phyloP scores from a whole-genome alignment of 345 rosid genomes.

The Citrus australasica region DNA sequence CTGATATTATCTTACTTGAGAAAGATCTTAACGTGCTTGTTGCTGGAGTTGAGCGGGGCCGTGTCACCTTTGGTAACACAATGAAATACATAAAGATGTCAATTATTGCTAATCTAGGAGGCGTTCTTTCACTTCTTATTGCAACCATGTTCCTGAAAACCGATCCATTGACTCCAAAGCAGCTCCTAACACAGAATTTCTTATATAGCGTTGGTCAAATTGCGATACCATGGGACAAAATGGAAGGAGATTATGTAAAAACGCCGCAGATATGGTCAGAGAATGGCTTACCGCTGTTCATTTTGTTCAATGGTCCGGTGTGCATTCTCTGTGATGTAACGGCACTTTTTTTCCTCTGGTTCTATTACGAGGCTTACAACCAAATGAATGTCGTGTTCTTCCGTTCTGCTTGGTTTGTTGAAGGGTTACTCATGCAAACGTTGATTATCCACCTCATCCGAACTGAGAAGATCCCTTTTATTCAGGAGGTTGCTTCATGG shows the following conservation, averaged over 20 bases:
- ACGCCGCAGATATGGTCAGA: conserved; percentile 49
- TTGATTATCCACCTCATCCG: conserved; percentile 61
- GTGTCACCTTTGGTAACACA: conserved; percentile 61
- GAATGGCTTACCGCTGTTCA: conserved; percentile 48
- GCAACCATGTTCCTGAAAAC: conserved; percentile 50
- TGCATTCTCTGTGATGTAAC: conserved; percentile 51
- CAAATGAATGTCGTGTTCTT: conserved; percentile 13
- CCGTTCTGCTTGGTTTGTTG: conserved; percentile 57
- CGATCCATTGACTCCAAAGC: conserved; percentile 60
- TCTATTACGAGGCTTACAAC: conserved; percentile 22
- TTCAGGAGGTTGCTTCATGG: conserved; percentile 62
- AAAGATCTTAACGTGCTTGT: conserved; percentile 69
- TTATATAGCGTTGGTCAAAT: conserved; percentile 55
- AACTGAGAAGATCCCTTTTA: conserved; percentile 60
- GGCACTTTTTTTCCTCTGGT: conserved; percentile 40
- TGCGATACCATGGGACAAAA: conserved; percentile 69
- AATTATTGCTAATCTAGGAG: conserved; percentile 61
- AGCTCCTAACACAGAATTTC: conserved; percentile 65
- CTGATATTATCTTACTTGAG: conserved; percentile 68
- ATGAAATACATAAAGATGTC: conserved; percentile 74
- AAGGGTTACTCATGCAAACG: conserved; percentile 69
- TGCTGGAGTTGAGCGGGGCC: conserved; percentile 65
- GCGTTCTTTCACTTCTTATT: conserved; percentile 48
- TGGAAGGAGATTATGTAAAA: conserved; percentile 59
- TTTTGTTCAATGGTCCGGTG: conserved; percentile 59